Percentiles rank a stretch among this genome's conserved stretches.
Conservation (phyloP, 768 basidiomycete genomes). For the Boletus subcaerulescens region DNA sequence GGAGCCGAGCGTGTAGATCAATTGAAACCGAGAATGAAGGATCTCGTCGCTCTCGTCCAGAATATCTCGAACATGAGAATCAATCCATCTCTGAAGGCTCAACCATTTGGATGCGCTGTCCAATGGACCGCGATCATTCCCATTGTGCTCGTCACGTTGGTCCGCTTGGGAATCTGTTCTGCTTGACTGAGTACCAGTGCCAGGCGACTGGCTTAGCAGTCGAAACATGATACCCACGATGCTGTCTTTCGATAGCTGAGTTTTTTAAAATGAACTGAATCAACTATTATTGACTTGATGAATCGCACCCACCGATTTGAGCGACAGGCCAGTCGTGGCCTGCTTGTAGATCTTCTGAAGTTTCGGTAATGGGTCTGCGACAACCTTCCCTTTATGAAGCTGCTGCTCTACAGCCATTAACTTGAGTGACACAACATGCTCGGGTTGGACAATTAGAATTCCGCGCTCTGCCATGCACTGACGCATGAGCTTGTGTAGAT, state of each 20-base stretch:
- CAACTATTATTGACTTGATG: too few species aligned
- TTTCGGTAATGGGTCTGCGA: too few species aligned
- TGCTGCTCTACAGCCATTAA: too few species aligned
- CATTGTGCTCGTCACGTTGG: not conserved
- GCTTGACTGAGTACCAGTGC: not conserved
- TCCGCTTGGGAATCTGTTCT: not conserved
- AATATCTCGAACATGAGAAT: not conserved
- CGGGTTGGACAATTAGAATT: too few species aligned
- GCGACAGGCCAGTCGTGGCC: too few species aligned
- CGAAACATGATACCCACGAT: not conserved
- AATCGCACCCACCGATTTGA: too few species aligned
- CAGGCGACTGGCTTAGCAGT: not conserved
- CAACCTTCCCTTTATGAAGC: too few species aligned
- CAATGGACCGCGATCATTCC: not conserved
- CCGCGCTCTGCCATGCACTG: too few species aligned
- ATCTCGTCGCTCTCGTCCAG: not conserved
- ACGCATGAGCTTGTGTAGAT: too few species aligned
- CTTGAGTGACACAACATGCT: too few species aligned
- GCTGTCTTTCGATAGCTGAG: not conserved
- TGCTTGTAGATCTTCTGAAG: too few species aligned
- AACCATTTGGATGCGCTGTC: not conserved
- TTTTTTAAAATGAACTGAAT: too few species aligned
- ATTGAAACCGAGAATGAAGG: not conserved
- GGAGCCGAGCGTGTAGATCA: not conserved
- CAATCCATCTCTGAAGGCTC: not conserved